These are phyloP conservation scores for Ormosia semicastrata DNA, from an alignment of 306 rosid species.

Conservation along the genomic window DNA sequence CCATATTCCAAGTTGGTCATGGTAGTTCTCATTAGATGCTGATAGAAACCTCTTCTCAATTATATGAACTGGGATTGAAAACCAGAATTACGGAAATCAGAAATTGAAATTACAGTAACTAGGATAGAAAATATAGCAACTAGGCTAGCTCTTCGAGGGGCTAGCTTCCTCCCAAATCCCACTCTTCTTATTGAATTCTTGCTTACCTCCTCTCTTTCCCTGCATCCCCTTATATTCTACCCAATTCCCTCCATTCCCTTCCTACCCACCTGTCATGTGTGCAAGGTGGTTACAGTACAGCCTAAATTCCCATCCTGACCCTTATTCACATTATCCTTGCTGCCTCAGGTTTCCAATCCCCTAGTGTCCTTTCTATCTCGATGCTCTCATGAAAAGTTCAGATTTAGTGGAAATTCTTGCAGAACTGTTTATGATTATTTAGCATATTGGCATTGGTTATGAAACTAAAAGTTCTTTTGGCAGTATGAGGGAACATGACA, in stretches of 20 bases:
- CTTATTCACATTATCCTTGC: not conserved
- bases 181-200: not conserved
- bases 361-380: not conserved
- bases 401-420: not conserved
- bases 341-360: not conserved
- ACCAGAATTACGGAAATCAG: not conserved
- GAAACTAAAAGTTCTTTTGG: slow-evolving; percentile 29
- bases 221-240: not conserved
- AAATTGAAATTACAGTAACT: not conserved
- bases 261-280: not conserved
- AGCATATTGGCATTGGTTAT: slow-evolving; percentile 22
- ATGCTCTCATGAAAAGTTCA: slow-evolving; percentile 4
- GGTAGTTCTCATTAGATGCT: slow-evolving; percentile 16
- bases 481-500: slow-evolving; percentile 97
- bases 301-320: not conserved
- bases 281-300: not conserved
- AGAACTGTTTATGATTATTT: slow-evolving; percentile 10
- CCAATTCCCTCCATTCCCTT: not conserved
- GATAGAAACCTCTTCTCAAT: not conserved
- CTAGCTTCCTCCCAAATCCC: not conserved
- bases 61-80: no score
- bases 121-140: not conserved
- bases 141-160: not conserved
- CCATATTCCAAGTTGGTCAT: not conserved
- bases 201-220: not conserved